Conservation (phyloP, 192 early-diverging fungal species). For the Dimargaris xerosporica region DNA sequence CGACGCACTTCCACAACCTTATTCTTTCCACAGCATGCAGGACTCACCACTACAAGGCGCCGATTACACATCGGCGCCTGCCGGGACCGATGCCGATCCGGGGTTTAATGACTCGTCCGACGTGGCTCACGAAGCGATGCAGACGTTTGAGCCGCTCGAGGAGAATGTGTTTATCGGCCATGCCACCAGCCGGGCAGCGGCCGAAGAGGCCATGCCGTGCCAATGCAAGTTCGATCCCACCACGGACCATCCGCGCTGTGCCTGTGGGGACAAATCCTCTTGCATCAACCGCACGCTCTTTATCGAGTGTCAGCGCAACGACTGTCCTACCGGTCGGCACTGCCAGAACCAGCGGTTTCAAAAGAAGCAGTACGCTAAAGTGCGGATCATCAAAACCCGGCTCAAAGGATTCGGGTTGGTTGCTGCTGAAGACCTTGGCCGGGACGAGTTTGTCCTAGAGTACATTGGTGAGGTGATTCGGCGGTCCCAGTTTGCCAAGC, state of each 20-base stretch:
- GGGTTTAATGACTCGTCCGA: constrained; percentile 10
- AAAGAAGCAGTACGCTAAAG: constrained; percentile 61
- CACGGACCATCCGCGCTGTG: constrained; percentile 37
- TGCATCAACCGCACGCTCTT: constrained; percentile 90
- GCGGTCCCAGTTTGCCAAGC: constrained; percentile 60
- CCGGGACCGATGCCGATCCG: background rate
- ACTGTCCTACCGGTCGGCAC: constrained; percentile 73
- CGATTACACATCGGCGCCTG: too few relatives aligned
- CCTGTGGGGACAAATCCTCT: constrained; percentile 75
- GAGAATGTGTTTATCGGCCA: constrained; percentile 53
- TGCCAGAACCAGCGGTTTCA: constrained; percentile 89
- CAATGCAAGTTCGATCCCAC: constrained; percentile 59
- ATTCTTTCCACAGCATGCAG: too few relatives aligned
- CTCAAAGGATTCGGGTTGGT: constrained; percentile 92
- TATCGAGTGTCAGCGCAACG: constrained; percentile 80
- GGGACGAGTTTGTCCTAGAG: constrained; percentile 89
- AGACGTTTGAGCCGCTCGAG: constrained; percentile 46
- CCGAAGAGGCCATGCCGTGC: constrained; percentile 60
- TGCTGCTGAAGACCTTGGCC: constrained; percentile 45
- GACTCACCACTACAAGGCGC: too few relatives aligned
- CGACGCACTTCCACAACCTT: too few relatives aligned
- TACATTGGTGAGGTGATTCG: constrained; percentile 94
- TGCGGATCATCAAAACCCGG: constrained; percentile 78
- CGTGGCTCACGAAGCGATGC: constrained; percentile 29
- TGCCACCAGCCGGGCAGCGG: constrained; percentile 49